phyloP scores from a whole-genome alignment of 108 stramenopile genomes.

The Tribonema minus region DNA sequence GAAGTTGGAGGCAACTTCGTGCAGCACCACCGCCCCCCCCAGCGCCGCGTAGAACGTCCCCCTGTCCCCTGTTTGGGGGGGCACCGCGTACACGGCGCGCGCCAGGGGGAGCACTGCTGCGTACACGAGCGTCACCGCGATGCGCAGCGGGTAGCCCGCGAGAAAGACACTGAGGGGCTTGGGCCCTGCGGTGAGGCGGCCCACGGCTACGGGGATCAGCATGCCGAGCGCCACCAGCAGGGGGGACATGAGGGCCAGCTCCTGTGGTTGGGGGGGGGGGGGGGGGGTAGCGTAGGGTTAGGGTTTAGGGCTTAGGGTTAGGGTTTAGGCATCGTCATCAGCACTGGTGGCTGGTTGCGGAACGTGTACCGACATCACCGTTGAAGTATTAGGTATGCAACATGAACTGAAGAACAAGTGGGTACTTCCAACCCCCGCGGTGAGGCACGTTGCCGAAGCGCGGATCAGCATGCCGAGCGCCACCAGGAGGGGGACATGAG shows the following conservation, averaged over 20 bases:
- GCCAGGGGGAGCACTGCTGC: slow-evolving; percentile 26
- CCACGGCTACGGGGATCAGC: slow-evolving; percentile 32
- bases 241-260: slow-evolving; percentile 42
- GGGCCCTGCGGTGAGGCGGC: slow-evolving; percentile 36
- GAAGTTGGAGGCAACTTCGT: slow-evolving; percentile 74
- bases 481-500: background rate
- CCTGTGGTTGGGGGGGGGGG: too few relatives aligned
- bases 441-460: too few relatives aligned
- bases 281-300: too few relatives aligned
- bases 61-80: background rate
- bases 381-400: too few relatives aligned
- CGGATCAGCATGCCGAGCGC: background rate
- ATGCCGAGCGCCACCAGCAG: slow-evolving; percentile 37
- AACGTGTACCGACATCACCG: too few relatives aligned
- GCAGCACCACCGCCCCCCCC: slow-evolving; percentile 67
- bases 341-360: too few relatives aligned
- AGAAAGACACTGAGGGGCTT: slow-evolving; percentile 42
- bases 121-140: slow-evolving; percentile 37
- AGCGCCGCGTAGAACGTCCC: slow-evolving; percentile 22
- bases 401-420: too few relatives aligned
- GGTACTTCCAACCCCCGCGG: too few relatives aligned
- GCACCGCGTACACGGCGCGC: background rate
- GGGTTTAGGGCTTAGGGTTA: too few relatives aligned
- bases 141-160: slow-evolving; percentile 25
- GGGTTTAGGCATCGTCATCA: too few relatives aligned